Evolutionary conservation across 768 basidiomycete genomes (phyloP).

Genomic region (Boletus sp.): DNA sequence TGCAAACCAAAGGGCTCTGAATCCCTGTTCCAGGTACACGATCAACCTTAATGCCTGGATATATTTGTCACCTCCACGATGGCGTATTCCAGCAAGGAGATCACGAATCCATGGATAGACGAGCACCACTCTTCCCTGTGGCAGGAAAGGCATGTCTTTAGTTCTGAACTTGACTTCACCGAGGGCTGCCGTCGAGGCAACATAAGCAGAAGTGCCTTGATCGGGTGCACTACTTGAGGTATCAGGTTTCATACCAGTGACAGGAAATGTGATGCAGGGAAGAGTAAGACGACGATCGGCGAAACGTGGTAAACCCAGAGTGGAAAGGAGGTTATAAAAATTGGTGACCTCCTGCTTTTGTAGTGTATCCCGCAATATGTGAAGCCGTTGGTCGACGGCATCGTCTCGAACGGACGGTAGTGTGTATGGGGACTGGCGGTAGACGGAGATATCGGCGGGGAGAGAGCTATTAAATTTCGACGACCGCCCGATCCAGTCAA

Average conservation of each 20-base stretch:
- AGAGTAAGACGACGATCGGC: constrained; percentile 5
- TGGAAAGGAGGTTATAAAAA: too few species aligned
- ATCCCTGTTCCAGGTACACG: constrained; percentile 7
- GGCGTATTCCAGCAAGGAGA: neutral
- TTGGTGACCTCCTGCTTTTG: too few species aligned
- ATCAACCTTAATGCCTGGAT: neutral
- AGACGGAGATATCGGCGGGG: constrained; percentile 14
- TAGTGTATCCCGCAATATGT: neutral
- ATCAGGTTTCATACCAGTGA: neutral
- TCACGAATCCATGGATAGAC: constrained; percentile 12
- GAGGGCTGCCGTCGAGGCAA: neutral
- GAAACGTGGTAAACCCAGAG: neutral
- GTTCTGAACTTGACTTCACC: neutral
- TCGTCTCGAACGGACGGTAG: neutral
- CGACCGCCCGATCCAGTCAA: constrained; percentile 18
- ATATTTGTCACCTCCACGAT: neutral
- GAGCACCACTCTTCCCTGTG: neutral
- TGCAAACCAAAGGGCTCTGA: constrained; percentile 4
- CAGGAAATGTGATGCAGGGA: constrained; percentile 11
- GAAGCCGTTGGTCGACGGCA: neutral
- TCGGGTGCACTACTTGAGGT: neutral
- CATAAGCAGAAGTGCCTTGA: neutral
- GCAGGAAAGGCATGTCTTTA: neutral
- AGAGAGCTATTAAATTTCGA: constrained; percentile 16
- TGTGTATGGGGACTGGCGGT: neutral